Base-by-base conservation (phyloP, 257 asterid genomes). In the Datura wrightii region DNA sequence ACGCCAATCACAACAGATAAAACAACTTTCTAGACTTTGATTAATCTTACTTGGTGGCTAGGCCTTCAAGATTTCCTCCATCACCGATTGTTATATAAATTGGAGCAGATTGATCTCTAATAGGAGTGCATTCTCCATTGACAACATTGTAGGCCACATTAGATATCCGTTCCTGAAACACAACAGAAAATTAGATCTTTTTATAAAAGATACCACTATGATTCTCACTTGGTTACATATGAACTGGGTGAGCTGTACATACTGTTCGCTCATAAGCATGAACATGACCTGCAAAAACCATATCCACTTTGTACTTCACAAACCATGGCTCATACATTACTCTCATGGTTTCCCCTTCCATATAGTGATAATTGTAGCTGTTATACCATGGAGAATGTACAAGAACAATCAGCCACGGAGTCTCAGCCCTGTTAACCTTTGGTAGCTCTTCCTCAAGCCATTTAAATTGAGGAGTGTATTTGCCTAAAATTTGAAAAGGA, bases 321-420 rank as follows among this genome's bases (percentile, higher is more conserved):
- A 96, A 89, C 97, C 94, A 93, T 0, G 91, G 86, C 86, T 94
- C 98, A 9, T 36, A 96, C 97, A 92, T 90, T 53, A 94, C 98
- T 87, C 99, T 89, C 98, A 96, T 94, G 79, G 93, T 89, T 89
- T 96, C 99, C n/a, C 98, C 99, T 91, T 96, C 99, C 97, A 96
- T 90, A 67, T 79, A 93, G 92, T 94, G 98, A 86, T 92, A 91
- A 54, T 83, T 84, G 89, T 94, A 91, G 94, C 99, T 96, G 86
- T 96, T 94, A 90, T 96, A 96, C 98, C 95, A 93, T 8, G 99
- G 99, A 0, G 98, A 88, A 85, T 96, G 99, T 92, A 93, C 44
- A 5, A 93, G 92, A 74, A 94, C 98, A 82, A 94, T 90, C 85
- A 94, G 81, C 99, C 99, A 96, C 0, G 99, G 99, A 16, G 98